A percentile compares a stretch with the other conserved stretches of the same genome.
These are phyloP conservation scores for Syzygium aromaticum DNA, from an alignment of 345 rosid genomes.

Conservation along the genomic window DNA sequence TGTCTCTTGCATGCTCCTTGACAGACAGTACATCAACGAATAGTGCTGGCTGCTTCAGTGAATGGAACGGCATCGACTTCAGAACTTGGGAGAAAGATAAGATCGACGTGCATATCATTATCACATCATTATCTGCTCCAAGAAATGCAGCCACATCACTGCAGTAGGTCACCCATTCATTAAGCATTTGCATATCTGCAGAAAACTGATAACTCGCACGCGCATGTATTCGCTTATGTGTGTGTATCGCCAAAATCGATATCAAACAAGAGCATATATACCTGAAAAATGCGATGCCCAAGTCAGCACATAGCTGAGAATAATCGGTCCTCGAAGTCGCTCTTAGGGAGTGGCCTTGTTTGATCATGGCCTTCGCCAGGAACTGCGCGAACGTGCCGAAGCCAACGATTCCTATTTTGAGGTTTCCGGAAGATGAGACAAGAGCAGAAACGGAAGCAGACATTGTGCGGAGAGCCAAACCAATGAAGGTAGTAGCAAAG, in stretches of 20 bases:
- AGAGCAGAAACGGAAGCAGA: conserved; percentile 12
- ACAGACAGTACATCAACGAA: conserved; percentile 62
- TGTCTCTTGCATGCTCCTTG: conserved; percentile 40
- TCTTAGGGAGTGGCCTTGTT: conserved; percentile 37
- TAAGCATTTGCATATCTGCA: background rate
- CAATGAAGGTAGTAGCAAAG: background rate
- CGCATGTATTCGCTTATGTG: background rate
- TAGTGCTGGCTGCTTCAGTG: conserved; percentile 27
- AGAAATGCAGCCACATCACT: conserved; percentile 25
- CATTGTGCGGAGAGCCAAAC: background rate
- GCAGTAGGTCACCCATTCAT: background rate
- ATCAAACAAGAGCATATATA: background rate
- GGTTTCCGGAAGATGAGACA: conserved; percentile 2
- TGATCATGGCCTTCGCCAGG: conserved; percentile 35
- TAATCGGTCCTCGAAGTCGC: conserved; percentile 45
- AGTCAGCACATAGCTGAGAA: conserved; percentile 17
- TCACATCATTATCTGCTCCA: conserved; percentile 37
- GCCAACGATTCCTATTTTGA: conserved; percentile 42
- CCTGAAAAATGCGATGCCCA: conserved; percentile 40
- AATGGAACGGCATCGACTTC: conserved; percentile 26
- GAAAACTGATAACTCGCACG: background rate
- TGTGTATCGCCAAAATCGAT: background rate
- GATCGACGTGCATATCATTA: conserved; percentile 45
- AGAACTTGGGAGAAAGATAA: conserved; percentile 31
- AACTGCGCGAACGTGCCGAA: conserved; percentile 55